phyloP scores from a whole-genome alignment of 2,329 filamentous ascomycete genomes.

The Cladophialophora exuberans region DNA sequence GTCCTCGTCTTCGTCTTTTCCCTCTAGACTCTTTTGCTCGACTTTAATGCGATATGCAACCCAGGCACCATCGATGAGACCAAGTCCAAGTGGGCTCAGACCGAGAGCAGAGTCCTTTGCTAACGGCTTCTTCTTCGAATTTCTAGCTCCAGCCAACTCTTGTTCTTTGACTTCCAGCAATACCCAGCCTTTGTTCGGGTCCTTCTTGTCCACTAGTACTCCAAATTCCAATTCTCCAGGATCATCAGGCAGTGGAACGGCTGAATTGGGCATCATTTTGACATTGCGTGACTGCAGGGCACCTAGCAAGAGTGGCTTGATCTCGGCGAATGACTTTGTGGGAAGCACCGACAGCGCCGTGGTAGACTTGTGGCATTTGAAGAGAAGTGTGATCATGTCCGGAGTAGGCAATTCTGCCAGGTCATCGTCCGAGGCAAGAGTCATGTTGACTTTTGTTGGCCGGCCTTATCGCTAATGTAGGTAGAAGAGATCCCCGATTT shows the following conservation, averaged over 20 bases:
- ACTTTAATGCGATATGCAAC: constrained; percentile 44
- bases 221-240: constrained; percentile 52
- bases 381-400: constrained; percentile 66
- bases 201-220: constrained; percentile 51
- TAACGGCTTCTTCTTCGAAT: constrained; percentile 33
- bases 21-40: constrained; percentile 18
- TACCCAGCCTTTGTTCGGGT: constrained; percentile 55
- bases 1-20: constrained; percentile 18
- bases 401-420: constrained; percentile 39
- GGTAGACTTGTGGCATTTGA: constrained; percentile 74
- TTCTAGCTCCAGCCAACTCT: constrained; percentile 34
- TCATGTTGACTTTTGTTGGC: background rate
- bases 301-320: constrained; percentile 63
- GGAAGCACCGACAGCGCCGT: constrained; percentile 69
- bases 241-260: constrained; percentile 41
- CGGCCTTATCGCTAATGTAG: no score
- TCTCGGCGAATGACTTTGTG: constrained; percentile 51
- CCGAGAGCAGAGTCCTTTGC: constrained; percentile 38
- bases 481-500: no score
- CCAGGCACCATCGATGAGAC: constrained; percentile 44
- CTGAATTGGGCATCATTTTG: constrained; percentile 41
- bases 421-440: constrained; percentile 2
- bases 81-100: constrained; percentile 39
- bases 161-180: constrained; percentile 42
- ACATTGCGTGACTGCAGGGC: constrained; percentile 55